These are phyloP conservation scores for Carex sylvatica DNA, from an alignment of 202 grass and related monocot genomes.

Conservation along the genomic window DNA sequence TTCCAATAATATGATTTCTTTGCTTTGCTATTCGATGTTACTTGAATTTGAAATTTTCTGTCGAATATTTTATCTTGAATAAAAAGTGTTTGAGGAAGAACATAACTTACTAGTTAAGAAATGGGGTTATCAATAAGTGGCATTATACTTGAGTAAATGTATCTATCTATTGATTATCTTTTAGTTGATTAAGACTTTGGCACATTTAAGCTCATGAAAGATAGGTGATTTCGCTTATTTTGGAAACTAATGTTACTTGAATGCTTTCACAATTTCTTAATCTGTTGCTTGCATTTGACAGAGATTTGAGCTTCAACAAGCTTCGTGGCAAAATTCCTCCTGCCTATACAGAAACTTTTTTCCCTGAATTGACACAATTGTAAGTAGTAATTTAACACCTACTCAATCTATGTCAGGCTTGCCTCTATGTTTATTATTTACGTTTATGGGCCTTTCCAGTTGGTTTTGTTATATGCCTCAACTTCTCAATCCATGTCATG, in stretches of 20 bases:
- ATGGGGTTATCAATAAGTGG: background rate
- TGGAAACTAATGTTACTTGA: background rate
- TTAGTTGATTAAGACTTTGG: background rate
- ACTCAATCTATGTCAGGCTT: background rate
- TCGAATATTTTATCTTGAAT: background rate
- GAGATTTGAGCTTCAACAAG: slow-evolving; percentile 29
- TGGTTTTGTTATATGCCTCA: background rate
- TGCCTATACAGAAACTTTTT: background rate
- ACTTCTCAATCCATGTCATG: background rate
- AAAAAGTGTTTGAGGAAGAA: slow-evolving; percentile 6
- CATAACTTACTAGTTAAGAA: background rate
- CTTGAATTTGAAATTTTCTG: background rate
- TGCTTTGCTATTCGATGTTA: slow-evolving; percentile 7
- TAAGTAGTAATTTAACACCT: slow-evolving; percentile 16
- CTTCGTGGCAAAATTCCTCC: background rate
- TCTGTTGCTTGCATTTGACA: slow-evolving; percentile 13
- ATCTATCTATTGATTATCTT: background rate
- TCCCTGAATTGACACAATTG: slow-evolving; percentile 20
- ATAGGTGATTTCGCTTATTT: background rate
- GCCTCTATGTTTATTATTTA: background rate
- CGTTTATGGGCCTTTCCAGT: background rate
- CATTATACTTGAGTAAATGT: background rate
- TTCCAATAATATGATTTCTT: background rate
- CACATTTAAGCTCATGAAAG: background rate
- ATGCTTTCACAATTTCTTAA: slow-evolving; percentile 2